These are phyloP conservation scores for Rutidosis leptorrhynchoides DNA, from an alignment of 129 eudicot genomes.

Conservation along the genomic window DNA sequence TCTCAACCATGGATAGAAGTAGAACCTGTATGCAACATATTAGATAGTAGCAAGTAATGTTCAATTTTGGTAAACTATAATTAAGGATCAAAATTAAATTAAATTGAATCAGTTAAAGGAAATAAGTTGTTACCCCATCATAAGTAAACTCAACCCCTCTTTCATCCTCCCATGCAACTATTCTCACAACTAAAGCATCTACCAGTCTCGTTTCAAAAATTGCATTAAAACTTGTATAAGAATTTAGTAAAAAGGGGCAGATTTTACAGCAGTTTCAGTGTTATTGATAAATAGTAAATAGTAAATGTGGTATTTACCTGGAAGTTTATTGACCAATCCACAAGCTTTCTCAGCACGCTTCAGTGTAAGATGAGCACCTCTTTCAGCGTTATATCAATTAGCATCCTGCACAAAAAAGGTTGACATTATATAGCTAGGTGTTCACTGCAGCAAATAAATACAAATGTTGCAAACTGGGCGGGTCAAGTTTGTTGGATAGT, in stretches of 20 bases:
- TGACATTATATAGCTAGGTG: too few relatives aligned
- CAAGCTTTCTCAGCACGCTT: constrained; percentile 98
- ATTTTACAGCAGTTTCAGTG: too few relatives aligned
- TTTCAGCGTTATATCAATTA: too few relatives aligned
- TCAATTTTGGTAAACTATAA: neutral
- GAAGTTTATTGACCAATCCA: constrained; percentile 73
- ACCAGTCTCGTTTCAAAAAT: constrained; percentile 63
- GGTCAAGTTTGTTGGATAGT: too few relatives aligned
- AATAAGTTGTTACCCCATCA: constrained; percentile 64
- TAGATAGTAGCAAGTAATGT: constrained; percentile 9
- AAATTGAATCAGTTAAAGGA: neutral
- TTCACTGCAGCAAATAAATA: too few relatives aligned
- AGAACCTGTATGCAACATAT: constrained; percentile 45
- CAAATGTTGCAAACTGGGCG: too few relatives aligned
- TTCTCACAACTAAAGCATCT: constrained; percentile 58
- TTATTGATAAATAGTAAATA: constrained; percentile 1
- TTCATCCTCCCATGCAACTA: constrained; percentile 71
- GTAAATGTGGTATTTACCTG: constrained; percentile 45
- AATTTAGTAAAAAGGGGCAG: neutral
- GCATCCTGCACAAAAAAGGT: too few relatives aligned
- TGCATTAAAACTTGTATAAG: neutral
- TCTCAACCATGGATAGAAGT: constrained; percentile 84
- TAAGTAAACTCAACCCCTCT: constrained; percentile 61
- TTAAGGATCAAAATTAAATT: neutral
- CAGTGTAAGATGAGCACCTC: constrained; percentile 80